Evolutionary conservation across 208 protist species (phyloP).

Genomic region (Leishmania turanica): DNA sequence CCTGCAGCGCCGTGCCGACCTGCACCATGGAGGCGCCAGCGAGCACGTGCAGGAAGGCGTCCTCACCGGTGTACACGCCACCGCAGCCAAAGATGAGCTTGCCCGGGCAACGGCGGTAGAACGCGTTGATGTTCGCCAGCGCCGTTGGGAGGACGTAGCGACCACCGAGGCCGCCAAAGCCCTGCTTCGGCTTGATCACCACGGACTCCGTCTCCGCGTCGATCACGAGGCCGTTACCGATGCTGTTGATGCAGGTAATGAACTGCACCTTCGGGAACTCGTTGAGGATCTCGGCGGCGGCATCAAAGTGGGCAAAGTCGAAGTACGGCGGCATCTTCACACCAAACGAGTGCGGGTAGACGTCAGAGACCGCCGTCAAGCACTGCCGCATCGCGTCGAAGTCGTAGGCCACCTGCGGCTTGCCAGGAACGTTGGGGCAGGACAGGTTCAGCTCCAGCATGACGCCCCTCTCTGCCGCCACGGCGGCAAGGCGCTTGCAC

Average conservation of each 20-base stretch:
- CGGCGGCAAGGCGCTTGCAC: constrained; percentile 46
- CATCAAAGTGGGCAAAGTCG: constrained; percentile 90
- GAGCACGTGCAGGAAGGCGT: constrained; percentile 86
- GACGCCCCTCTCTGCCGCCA: constrained; percentile 63
- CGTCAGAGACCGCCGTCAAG: constrained; percentile 58
- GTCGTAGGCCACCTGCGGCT: constrained; percentile 91
- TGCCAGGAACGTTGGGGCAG: constrained; percentile 90
- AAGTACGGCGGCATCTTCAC: constrained; percentile 93
- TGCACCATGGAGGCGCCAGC: constrained; percentile 89
- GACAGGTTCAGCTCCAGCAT: constrained; percentile 89
- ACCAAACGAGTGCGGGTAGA: constrained; percentile 79
- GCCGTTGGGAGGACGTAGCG: constrained; percentile 86
- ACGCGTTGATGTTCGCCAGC: constrained; percentile 90
- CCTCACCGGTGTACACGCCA: constrained; percentile 82
- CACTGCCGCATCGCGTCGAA: constrained; percentile 74
- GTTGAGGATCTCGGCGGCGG: constrained; percentile 80
- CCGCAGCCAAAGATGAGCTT: constrained; percentile 88
- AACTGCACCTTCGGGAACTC: constrained; percentile 80
- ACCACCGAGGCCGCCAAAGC: constrained; percentile 86
- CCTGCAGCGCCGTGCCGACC: constrained; percentile 81
- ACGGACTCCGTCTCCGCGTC: constrained; percentile 82
- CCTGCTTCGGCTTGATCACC: constrained; percentile 87
- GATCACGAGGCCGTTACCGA: constrained; percentile 89
- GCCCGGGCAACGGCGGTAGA: constrained; percentile 79
- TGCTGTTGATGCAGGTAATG: constrained; percentile 89